Base-by-base conservation (phyloP, 1,284 basidiomycete genomes). In the Boletus semigastroideus region DNA sequence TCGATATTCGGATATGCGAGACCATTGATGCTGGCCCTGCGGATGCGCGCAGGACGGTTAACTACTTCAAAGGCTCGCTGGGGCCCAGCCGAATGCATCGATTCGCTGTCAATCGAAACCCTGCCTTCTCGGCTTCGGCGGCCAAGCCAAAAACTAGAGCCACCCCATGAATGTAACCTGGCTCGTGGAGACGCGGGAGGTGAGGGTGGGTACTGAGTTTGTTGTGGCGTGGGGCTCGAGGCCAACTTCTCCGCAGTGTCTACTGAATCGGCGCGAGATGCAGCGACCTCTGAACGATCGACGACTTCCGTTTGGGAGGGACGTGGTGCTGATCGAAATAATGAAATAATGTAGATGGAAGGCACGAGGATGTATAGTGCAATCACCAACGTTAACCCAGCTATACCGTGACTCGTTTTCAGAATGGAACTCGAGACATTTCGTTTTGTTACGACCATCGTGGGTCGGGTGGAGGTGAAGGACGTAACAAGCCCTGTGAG, bases 31-130 rank as follows among this genome's bases (percentile, higher is more conserved):
- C 78, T 82, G 14, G 71, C 67, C 55, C 73, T 75, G 25, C 77
- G 79, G 31, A 64, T 66, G 40, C 81, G 77, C 13, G 69, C 61
- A 10, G 83, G 84, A 39, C 88, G 77, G 64, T 89, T 90, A 20
- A 84, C 68, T 22, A 91, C 87, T 64, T 90, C 87, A 60, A 90
- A 90, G 1, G 77, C 75, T 52, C 78, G 72, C 46, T 74, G 74
- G 43, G 74, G 64, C 49, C 71, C 61, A 53, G 73, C 69, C 25
- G 80, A 76, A 55, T 67, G 67, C 30, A 69, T 54, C 16, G 77
- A 79, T 49, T 78, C 78, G 38, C 72, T 80, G 49, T 84, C 81
- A 45, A 66, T 76, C n/a, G 79, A 78, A 20, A 68, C 42, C 38
- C 71, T 68, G 43, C 71, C 77, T 51, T 82, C 79, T 27, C 66